These are phyloP conservation scores for Populus ilicifolia DNA, from an alignment of 345 rosid species.

Conservation along the genomic window DNA sequence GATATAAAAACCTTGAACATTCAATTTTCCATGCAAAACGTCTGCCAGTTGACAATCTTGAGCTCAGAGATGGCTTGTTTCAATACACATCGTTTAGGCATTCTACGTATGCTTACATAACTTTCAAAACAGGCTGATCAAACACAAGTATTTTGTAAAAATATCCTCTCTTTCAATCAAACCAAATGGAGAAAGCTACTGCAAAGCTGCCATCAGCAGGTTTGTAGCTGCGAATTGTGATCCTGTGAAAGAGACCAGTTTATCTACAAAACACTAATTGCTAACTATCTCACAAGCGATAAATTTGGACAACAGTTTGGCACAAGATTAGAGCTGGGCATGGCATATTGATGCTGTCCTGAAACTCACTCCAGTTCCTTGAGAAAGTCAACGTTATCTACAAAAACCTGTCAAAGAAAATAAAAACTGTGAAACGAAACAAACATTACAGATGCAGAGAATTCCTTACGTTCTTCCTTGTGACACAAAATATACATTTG, in stretches of 20 bases:
- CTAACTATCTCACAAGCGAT: background rate
- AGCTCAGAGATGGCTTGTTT: background rate
- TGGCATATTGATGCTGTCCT: constrained; percentile 1
- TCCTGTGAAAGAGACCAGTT: constrained; percentile 1
- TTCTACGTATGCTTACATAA: background rate
- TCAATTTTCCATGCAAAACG: background rate
- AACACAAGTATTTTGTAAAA: background rate
- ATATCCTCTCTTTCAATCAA: background rate
- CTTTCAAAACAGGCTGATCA: background rate
- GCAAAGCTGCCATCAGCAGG: constrained; percentile 14
- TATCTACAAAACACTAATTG: constrained; percentile 34
- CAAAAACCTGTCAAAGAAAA: constrained; percentile 60
- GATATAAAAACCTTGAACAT: too few relatives aligned
- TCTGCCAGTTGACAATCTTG: background rate
- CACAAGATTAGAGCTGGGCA: background rate
- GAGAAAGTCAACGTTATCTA: constrained; percentile 80
- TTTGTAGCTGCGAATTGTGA: constrained; percentile 3
- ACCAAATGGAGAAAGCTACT: background rate
- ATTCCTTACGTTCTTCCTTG: background rate
- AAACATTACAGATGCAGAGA: background rate
- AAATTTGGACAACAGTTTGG: constrained; percentile 8
- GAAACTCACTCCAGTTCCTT: constrained; percentile 80
- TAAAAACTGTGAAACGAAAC: background rate
- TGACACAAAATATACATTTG: background rate
- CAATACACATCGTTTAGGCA: background rate